Conservation (phyloP, 2,329 filamentous ascomycete species). For the Biscogniauxia mediterranea region DNA sequence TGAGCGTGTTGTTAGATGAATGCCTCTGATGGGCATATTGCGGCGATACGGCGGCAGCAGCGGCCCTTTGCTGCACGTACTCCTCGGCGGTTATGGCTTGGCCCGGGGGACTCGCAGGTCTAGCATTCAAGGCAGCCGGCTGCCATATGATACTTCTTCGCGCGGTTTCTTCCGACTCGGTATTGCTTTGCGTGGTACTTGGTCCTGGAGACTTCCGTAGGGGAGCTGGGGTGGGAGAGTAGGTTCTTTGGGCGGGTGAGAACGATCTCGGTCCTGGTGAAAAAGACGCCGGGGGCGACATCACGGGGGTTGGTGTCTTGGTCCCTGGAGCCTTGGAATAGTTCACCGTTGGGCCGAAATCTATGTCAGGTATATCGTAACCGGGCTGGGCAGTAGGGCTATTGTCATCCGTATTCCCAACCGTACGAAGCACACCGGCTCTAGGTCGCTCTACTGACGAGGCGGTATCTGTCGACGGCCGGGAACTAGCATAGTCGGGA, state of each 20-base stretch:
- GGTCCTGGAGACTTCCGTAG: conserved; percentile 17
- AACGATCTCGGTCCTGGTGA: conserved; percentile 28
- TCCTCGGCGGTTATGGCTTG: conserved; percentile 68
- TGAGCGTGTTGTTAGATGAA: conserved; percentile 51
- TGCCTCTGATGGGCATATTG: conserved; percentile 60
- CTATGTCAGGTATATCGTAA: conserved; percentile 67
- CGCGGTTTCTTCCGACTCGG: conserved; percentile 51
- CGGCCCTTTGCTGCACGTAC: conserved; percentile 76
- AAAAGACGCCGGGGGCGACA: conserved; percentile 5
- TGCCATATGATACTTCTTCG: conserved; percentile 76
- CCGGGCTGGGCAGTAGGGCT: conserved; percentile 24
- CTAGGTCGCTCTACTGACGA: conserved; percentile 64
- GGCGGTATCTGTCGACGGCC: conserved; percentile 49
- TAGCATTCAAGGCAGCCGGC: conserved; percentile 56
- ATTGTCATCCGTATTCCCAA: conserved; percentile 53
- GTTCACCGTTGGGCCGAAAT: conserved; percentile 83
- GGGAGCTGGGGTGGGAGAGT: conserved; percentile 6
- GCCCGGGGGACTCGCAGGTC: conserved; percentile 46
- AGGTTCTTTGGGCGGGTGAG: conserved; percentile 27
- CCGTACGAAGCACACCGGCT: conserved; percentile 76
- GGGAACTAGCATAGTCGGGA: conserved; percentile 77
- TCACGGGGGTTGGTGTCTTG: conserved; percentile 15
- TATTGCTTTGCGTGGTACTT: conserved; percentile 40
- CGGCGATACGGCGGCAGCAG: conserved; percentile 53
- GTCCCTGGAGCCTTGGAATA: conserved; percentile 41